Conservation (phyloP, 1,284 basidiomycete genomes). For the Spongiforma sp. region DNA sequence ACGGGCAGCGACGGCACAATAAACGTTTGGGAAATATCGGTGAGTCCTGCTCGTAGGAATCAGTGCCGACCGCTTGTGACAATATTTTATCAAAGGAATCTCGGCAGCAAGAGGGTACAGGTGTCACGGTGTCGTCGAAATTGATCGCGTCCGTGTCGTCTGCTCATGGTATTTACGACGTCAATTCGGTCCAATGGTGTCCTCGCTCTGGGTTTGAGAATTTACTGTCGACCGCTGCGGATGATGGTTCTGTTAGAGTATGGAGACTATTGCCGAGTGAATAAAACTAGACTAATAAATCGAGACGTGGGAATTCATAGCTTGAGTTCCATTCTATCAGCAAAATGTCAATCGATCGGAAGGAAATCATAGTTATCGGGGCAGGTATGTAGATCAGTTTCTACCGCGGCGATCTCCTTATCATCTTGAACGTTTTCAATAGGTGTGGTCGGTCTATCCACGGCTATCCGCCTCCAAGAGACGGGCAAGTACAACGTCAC, state of each 20-base stretch:
- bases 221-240: slow-evolving; percentile 78
- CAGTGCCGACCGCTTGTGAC: not conserved
- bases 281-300: not conserved
- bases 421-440: not conserved
- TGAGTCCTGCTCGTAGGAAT: slow-evolving; percentile 39
- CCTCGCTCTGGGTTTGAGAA: slow-evolving; percentile 62
- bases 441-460: slow-evolving; percentile 76
- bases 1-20: slow-evolving; percentile 81
- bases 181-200: slow-evolving; percentile 84
- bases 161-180: slow-evolving; percentile 78
- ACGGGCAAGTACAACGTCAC: slow-evolving; percentile 60
- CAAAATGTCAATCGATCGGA: slow-evolving; percentile 27
- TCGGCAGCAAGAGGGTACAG: slow-evolving; percentile 33
- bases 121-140: slow-evolving; percentile 41
- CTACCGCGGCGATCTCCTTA: not conserved
- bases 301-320: too few relatives aligned
- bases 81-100: slow-evolving; percentile 14
- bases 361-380: slow-evolving; percentile 42
- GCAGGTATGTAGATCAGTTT: slow-evolving; percentile 34
- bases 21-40: slow-evolving; percentile 74
- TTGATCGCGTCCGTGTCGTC: slow-evolving; percentile 57
- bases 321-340: not conserved
- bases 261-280: slow-evolving; percentile 52
- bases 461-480: slow-evolving; percentile 69
- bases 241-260: slow-evolving; percentile 76